These are phyloP conservation scores for Solanum aculeatissimum DNA, from an alignment of 305 asterid species.

Conservation along the genomic window DNA sequence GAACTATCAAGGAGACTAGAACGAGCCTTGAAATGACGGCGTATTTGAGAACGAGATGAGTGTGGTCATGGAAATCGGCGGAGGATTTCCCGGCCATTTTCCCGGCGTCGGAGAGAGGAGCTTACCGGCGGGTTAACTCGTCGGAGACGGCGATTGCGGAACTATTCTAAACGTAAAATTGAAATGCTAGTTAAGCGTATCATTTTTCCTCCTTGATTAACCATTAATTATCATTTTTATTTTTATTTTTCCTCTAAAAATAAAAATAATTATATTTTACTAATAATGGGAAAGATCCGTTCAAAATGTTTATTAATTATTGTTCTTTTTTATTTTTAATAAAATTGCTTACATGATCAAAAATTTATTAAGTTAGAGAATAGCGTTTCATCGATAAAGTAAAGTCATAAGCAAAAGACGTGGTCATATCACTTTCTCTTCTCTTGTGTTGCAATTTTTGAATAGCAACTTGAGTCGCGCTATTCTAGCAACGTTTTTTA, in stretches of 20 bases:
- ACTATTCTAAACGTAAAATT: neutral
- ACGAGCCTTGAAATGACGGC: conserved; percentile 48
- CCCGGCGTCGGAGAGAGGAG: neutral
- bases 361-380: too few relatives aligned
- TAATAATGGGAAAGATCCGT: neutral
- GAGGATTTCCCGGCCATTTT: neutral
- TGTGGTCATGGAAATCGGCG: neutral
- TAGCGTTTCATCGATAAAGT: too few relatives aligned
- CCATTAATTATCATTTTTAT: too few relatives aligned
- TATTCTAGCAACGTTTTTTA: too few relatives aligned
- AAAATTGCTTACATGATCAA: neutral
- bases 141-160: neutral
- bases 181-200: neutral
- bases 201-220: too few relatives aligned
- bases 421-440: too few relatives aligned
- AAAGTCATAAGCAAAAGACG: too few relatives aligned
- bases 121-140: neutral
- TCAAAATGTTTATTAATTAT: neutral
- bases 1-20: conserved; percentile 26
- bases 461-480: too few relatives aligned
- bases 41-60: conserved; percentile 28
- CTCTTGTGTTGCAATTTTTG: too few relatives aligned
- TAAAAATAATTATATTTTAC: neutral
- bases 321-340: neutral
- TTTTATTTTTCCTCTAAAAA: too few relatives aligned